Conservation (phyloP, 345 rosid genomes). For the Linum tenue region DNA sequence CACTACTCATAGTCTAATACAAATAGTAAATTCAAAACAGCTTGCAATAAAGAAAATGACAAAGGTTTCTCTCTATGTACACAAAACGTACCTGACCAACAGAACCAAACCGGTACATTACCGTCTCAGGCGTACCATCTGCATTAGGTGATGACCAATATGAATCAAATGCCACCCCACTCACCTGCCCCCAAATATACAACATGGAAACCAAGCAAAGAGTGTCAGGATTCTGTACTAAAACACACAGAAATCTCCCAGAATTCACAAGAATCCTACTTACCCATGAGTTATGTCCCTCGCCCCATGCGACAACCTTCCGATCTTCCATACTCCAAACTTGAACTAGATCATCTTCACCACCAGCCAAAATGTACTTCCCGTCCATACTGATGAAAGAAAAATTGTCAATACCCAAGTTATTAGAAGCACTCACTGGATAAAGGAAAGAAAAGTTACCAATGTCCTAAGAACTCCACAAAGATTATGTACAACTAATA, state of each 20-base stretch:
- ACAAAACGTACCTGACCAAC: constrained; percentile 81
- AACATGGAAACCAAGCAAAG: constrained; percentile 18
- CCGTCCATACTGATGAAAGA: constrained; percentile 76
- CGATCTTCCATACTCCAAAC: constrained; percentile 99
- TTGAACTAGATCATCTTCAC: constrained; percentile 98
- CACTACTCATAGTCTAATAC: not conserved
- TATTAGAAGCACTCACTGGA: not conserved
- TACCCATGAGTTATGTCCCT: constrained; percentile 99
- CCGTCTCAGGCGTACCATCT: constrained; percentile 70
- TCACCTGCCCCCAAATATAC: constrained; percentile 56
- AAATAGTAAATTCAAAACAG: not conserved
- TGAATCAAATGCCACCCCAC: constrained; percentile 99
- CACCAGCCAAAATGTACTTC: constrained; percentile 91
- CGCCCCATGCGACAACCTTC: constrained; percentile 99
- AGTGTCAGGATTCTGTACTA: constrained; percentile 8
- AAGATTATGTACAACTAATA: too few species aligned
- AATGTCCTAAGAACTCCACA: too few species aligned
- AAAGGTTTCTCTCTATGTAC: not conserved
- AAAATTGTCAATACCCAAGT: not conserved
- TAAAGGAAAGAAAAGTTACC: not conserved
- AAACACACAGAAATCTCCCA: constrained; percentile 6
- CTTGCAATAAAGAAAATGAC: not conserved
- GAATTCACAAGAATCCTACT: constrained; percentile 17
- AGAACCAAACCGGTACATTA: constrained; percentile 95
- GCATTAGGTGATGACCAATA: constrained; percentile 84